Percentiles rank a stretch among this genome's conserved stretches.
phyloP scores from a whole-genome alignment of 2,329 filamentous ascomycete genomes.

The Diaporthe citri region DNA sequence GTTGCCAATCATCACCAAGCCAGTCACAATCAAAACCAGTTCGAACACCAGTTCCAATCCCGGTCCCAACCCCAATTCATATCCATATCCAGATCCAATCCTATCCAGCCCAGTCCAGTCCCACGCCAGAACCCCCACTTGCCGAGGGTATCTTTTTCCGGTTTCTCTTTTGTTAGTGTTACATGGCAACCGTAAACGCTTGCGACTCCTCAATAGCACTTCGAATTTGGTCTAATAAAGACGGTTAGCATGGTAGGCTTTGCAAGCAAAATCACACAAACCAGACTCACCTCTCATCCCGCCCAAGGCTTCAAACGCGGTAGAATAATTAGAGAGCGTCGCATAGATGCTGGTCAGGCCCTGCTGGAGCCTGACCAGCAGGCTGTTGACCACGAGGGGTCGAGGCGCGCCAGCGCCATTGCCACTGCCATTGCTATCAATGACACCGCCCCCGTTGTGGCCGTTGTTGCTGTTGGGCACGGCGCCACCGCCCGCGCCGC shows the following conservation, averaged over 20 bases:
- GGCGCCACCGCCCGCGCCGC: conserved; percentile 1
- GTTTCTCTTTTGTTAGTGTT: background rate
- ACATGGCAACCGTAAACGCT: conserved; percentile 37
- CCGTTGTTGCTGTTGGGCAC: conserved; percentile 20
- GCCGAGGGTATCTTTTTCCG: background rate
- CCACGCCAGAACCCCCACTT: background rate
- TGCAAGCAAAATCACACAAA: background rate
- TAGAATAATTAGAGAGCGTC: conserved; percentile 58
- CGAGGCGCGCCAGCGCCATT: background rate
- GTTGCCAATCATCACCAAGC: background rate
- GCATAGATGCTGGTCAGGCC: conserved; percentile 56
- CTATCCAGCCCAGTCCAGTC: background rate
- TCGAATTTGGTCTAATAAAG: conserved; percentile 45
- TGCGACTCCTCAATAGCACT: conserved; percentile 44
- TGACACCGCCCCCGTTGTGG: background rate
- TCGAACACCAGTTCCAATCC: background rate
- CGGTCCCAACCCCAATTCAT: background rate
- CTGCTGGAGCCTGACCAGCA: conserved; percentile 56
- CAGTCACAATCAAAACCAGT: background rate
- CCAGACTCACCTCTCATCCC: conserved; percentile 57
- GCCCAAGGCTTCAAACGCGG: conserved; percentile 58
- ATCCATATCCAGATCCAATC: background rate
- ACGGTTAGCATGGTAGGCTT: background rate
- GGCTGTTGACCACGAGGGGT: conserved; percentile 47
- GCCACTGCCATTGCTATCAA: background rate